Conservation (phyloP, 805 yeast genomes). For the Suhomyces emberorum region DNA sequence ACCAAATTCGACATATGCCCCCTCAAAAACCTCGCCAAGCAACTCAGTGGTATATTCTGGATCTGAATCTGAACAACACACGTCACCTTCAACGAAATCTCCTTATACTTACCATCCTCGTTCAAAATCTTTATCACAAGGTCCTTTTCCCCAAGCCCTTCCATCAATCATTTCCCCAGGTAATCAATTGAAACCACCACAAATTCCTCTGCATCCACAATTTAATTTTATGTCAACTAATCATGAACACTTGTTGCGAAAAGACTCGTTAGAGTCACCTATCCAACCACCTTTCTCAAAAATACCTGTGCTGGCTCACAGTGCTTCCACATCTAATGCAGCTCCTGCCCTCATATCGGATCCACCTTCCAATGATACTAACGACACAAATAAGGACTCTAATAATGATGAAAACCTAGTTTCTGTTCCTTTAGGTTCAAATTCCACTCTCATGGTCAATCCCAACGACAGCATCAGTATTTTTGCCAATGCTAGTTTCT, state of each 20-base stretch:
- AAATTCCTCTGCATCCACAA: background rate
- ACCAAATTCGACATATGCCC: no score
- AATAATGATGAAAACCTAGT: slow-evolving; percentile 4
- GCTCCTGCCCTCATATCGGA: no score
- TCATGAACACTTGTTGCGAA: no score
- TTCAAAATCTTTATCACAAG: background rate
- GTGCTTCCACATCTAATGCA: no score
- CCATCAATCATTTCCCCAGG: background rate
- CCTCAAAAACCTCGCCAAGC: background rate
- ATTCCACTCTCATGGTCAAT: slow-evolving; percentile 28
- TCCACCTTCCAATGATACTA: no score
- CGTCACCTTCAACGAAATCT: background rate
- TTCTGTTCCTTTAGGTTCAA: slow-evolving; percentile 34
- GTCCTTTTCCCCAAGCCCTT: background rate
- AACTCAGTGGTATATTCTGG: background rate
- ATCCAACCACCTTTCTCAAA: no score
- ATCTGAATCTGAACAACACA: background rate
- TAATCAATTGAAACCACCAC: background rate
- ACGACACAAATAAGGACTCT: no score
- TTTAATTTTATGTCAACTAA: no score
- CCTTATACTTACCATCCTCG: background rate
- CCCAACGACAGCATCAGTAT: slow-evolving; percentile 32
- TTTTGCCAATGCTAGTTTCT: slow-evolving; percentile 32
- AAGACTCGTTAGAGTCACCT: no score
- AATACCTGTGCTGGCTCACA: no score